A percentile compares a stretch with the other conserved stretches of the same genome.
Conservation (phyloP, 495 filamentous ascomycete species). For the Bryoglossum gracile region DNA sequence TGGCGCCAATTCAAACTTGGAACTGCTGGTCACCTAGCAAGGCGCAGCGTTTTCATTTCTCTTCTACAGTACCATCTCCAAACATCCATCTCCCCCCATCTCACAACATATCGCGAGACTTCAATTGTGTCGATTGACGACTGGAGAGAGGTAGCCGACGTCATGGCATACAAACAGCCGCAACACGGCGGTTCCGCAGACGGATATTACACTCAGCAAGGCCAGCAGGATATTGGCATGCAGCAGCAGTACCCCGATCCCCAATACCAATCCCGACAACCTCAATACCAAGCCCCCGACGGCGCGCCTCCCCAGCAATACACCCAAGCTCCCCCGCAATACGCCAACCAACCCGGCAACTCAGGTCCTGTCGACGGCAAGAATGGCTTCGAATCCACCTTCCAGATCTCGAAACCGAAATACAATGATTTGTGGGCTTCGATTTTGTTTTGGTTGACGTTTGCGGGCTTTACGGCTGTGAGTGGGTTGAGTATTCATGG, state of each 20-base stretch:
- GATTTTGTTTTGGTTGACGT: constrained; percentile 65
- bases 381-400: constrained; percentile 69
- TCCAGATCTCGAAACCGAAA: constrained; percentile 74
- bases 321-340: constrained; percentile 5
- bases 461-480: constrained; percentile 69
- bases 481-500: constrained; percentile 70
- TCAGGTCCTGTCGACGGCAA: constrained; percentile 18
- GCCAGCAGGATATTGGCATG: constrained; percentile 11
- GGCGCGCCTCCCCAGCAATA: no score
- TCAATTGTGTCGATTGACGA: no score
- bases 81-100: no score
- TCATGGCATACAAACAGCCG: constrained; percentile 17
- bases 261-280: background rate
- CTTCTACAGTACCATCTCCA: no score
- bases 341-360: constrained; percentile 4
- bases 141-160: no score
- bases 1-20: no score
- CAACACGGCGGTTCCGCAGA: constrained; percentile 27
- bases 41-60: no score
- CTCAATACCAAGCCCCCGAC: background rate
- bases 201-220: constrained; percentile 26
- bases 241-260: constrained; percentile 1
- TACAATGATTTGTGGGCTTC: constrained; percentile 87
- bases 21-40: no score
- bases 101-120: no score